Evolutionary conservation across 2,329 filamentous ascomycete genomes (phyloP).

Genomic region (Fusarium torreyae): DNA sequence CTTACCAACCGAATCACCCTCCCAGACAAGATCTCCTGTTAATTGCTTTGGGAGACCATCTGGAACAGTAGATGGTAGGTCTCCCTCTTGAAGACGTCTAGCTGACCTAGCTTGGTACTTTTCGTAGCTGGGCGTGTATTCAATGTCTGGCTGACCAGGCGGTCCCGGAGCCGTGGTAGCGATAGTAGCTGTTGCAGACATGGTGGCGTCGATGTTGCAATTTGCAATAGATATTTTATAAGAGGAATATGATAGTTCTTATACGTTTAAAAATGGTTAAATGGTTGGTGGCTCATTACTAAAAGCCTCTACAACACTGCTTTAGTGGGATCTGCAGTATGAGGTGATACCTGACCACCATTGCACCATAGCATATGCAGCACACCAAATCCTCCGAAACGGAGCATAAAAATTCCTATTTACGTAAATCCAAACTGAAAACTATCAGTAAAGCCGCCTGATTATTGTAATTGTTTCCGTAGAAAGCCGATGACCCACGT

Average conservation of each 20-base stretch:
- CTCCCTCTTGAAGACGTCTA: conserved; percentile 2
- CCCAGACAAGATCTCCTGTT: conserved; percentile 32
- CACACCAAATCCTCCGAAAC: not conserved
- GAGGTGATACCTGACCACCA: conserved; percentile 23
- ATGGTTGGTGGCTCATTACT: conserved; percentile 1
- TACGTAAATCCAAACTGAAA: not conserved
- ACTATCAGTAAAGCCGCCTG: not conserved
- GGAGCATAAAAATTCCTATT: not conserved
- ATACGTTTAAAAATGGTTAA: not conserved
- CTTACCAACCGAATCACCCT: conserved; percentile 22
- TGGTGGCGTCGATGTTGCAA: not conserved
- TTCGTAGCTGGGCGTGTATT: conserved; percentile 30
- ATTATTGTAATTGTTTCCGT: not conserved
- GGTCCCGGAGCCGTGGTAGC: conserved; percentile 13
- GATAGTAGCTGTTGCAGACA: conserved; percentile 26
- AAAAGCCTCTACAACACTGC: not conserved
- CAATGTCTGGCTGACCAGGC: conserved; percentile 35
- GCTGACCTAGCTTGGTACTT: conserved; percentile 14
- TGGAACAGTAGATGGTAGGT: conserved; percentile 2
- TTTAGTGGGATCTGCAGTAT: conserved; percentile 12
- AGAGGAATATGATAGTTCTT: not conserved
- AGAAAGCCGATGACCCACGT: not conserved
- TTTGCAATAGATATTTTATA: not conserved
- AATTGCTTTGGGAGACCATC: conserved; percentile 25
- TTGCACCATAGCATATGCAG: conserved; percentile 20